phyloP scores from a whole-genome alignment of 2,329 filamentous ascomycete genomes.

The Capronia coronata region DNA sequence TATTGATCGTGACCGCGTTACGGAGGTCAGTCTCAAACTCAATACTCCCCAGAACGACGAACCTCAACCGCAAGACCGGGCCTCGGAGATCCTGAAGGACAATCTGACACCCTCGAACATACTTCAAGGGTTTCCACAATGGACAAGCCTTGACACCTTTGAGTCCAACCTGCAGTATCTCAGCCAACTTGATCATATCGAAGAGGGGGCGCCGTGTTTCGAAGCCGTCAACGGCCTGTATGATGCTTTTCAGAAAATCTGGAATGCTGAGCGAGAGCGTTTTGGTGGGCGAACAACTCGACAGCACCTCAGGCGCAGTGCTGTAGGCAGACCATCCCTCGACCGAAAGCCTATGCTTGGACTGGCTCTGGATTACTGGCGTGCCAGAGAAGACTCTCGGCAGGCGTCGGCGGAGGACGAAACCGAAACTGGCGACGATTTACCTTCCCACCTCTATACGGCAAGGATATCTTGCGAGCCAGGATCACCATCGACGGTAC shows the following conservation, averaged over 20 bases:
- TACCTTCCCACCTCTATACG: slow-evolving; percentile 31
- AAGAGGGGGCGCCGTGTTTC: slow-evolving; percentile 42
- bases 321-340: slow-evolving; percentile 38
- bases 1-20: slow-evolving; percentile 35
- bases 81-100: slow-evolving; percentile 39
- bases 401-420: slow-evolving; percentile 28
- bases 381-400: slow-evolving; percentile 20
- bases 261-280: slow-evolving; percentile 37
- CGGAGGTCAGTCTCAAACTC: slow-evolving; percentile 40
- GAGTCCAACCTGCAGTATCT: slow-evolving; percentile 41
- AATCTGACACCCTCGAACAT: slow-evolving; percentile 34
- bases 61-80: slow-evolving; percentile 37
- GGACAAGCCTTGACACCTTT: slow-evolving; percentile 34
- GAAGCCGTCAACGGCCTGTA: slow-evolving; percentile 42
- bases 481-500: slow-evolving; percentile 40
- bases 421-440: slow-evolving; percentile 24
- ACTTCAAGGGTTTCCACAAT: slow-evolving; percentile 30
- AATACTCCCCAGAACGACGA: slow-evolving; percentile 37
- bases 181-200: slow-evolving; percentile 40
- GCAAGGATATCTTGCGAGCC: slow-evolving; percentile 41
- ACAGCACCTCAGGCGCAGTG: slow-evolving; percentile 39
- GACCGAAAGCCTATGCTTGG: slow-evolving; percentile 37
- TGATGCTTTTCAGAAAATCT: slow-evolving; percentile 39
- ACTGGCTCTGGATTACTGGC: slow-evolving; percentile 41
- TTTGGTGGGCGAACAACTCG: slow-evolving; percentile 31